Conservation (phyloP, 208 protist genomes). For the Leishmania aethiopica region DNA sequence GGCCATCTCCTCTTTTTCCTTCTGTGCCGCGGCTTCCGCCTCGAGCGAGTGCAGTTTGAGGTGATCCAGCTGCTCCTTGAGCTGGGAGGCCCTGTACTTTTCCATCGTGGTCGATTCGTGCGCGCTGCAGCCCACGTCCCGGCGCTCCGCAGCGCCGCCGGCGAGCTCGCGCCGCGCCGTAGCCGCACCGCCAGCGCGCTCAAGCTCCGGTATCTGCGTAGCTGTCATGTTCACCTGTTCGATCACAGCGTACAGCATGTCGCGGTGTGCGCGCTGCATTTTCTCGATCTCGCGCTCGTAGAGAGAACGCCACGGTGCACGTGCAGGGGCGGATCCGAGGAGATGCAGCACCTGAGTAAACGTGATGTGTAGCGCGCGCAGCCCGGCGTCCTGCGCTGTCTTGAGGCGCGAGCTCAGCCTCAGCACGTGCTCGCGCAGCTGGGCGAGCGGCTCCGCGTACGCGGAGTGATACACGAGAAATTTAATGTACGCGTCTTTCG, state of each 20-base stretch:
- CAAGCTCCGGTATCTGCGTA: slow-evolving; percentile 26
- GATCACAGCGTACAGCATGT: slow-evolving; percentile 52
- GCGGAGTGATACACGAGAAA: slow-evolving; percentile 44
- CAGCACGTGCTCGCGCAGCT: slow-evolving; percentile 42
- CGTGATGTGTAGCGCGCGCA: slow-evolving; percentile 43
- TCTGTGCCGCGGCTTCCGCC: slow-evolving; percentile 16
- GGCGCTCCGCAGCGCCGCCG: slow-evolving; percentile 15
- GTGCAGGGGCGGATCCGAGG: neutral
- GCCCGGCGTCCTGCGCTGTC: slow-evolving; percentile 37
- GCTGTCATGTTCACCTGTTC: slow-evolving; percentile 40
- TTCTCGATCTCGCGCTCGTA: slow-evolving; percentile 59
- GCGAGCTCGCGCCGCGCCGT: neutral
- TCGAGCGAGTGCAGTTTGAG: slow-evolving; percentile 36
- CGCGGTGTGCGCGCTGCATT: slow-evolving; percentile 55
- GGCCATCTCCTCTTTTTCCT: slow-evolving; percentile 16
- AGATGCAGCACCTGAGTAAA: slow-evolving; percentile 29
- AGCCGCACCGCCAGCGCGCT: slow-evolving; percentile 17
- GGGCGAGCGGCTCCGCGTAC: slow-evolving; percentile 44
- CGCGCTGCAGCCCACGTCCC: slow-evolving; percentile 36
- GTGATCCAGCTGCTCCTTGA: slow-evolving; percentile 53
- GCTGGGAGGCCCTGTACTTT: slow-evolving; percentile 50
- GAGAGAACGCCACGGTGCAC: slow-evolving; percentile 24
- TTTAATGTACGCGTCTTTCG: slow-evolving; percentile 48
- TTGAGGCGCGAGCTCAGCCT: slow-evolving; percentile 62
- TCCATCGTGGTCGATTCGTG: slow-evolving; percentile 38